Evolutionary conservation across 2,329 filamentous ascomycete genomes (phyloP).

Genomic region (Sporothrix euskadiensis): DNA sequence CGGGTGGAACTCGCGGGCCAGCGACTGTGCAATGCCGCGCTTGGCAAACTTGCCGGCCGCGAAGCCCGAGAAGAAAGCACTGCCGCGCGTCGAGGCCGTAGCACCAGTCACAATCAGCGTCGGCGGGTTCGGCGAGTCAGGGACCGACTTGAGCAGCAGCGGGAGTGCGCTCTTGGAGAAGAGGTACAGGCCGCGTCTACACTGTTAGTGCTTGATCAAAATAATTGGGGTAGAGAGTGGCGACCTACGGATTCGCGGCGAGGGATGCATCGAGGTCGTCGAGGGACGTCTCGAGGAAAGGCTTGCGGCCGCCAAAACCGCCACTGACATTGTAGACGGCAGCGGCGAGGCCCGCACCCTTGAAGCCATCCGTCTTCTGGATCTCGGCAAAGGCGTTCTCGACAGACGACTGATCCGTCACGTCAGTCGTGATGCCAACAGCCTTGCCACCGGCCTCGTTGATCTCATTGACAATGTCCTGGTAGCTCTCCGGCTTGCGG

Average conservation of each 20-base stretch:
- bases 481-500: conserved; percentile 65
- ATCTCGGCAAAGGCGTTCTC: conserved; percentile 64
- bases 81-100: conserved; percentile 75
- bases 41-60: conserved; percentile 79
- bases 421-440: conserved; percentile 68
- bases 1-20: conserved; percentile 82
- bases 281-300: conserved; percentile 58
- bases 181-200: conserved; percentile 67
- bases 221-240: neutral
- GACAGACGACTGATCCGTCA: conserved; percentile 54
- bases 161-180: conserved; percentile 75
- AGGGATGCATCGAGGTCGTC: conserved; percentile 53
- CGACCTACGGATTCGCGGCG: conserved; percentile 51
- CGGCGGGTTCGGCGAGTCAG: conserved; percentile 63
- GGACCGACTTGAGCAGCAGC: conserved; percentile 63
- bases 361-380: conserved; percentile 52
- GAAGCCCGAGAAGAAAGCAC: conserved; percentile 68
- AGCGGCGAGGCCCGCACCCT: conserved; percentile 57
- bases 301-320: conserved; percentile 51
- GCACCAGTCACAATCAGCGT: conserved; percentile 85
- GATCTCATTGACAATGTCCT: conserved; percentile 68
- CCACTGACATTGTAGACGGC: conserved; percentile 70
- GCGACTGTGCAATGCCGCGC: conserved; percentile 69
- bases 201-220: neutral
- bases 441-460: conserved; percentile 66